Conservation (phyloP, 2,329 filamentous ascomycete species). For the Calycina marina region DNA sequence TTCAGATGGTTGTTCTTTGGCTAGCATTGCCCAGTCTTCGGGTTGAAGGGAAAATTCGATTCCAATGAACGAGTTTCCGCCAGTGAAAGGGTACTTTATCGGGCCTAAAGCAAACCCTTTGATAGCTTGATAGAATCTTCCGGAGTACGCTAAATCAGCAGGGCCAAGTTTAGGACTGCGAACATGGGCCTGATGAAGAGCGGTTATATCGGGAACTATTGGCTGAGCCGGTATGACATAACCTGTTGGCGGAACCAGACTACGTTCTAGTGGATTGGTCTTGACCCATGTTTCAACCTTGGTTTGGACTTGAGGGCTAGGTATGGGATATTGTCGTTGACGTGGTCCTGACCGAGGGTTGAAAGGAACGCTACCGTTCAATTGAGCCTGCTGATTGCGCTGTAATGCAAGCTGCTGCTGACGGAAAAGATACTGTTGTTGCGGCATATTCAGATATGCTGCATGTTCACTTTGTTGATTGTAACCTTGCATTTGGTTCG, state of each 20-base stretch:
- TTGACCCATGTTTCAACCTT: slow-evolving; percentile 24
- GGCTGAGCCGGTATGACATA: slow-evolving; percentile 24
- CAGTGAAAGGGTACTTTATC: slow-evolving; percentile 13
- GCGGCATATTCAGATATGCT: too few relatives aligned
- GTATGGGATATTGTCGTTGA: background rate
- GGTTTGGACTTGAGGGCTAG: too few relatives aligned
- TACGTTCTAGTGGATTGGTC: slow-evolving; percentile 8
- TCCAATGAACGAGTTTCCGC: slow-evolving; percentile 23
- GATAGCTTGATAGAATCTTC: slow-evolving; percentile 38
- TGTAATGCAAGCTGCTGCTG: too few relatives aligned
- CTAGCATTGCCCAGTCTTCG: slow-evolving; percentile 12
- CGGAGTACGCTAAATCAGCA: slow-evolving; percentile 1
- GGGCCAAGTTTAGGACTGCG: slow-evolving; percentile 32
- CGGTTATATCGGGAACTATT: slow-evolving; percentile 30
- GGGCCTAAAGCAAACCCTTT: slow-evolving; percentile 36
- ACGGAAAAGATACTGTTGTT: too few relatives aligned
- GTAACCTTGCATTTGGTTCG: too few relatives aligned
- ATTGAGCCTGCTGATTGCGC: too few relatives aligned
- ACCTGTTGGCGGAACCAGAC: slow-evolving; percentile 25
- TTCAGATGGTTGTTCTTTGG: slow-evolving; percentile 11
- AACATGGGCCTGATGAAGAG: slow-evolving; percentile 44
- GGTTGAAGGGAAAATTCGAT: slow-evolving; percentile 18
- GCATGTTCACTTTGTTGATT: too few relatives aligned
- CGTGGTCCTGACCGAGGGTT: background rate
- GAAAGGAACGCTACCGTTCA: too few relatives aligned